Percentiles rank a stretch among this genome's conserved stretches.
Conservation (phyloP, 345 rosid species). For the Acer saccharum region DNA sequence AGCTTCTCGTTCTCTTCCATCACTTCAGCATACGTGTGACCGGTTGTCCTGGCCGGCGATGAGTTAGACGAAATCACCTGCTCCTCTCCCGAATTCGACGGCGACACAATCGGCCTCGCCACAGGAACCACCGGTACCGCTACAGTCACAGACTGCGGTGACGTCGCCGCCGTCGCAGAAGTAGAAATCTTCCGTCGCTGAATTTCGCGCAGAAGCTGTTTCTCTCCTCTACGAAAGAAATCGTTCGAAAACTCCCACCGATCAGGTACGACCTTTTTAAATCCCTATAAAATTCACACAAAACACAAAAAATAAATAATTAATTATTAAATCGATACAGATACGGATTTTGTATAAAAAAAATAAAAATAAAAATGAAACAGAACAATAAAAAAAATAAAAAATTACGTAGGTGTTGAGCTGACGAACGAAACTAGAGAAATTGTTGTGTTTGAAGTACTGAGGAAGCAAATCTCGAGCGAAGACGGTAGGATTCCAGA, state of each 20-base stretch:
- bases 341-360: too few species aligned
- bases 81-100: conserved; percentile 63
- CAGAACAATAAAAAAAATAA: too few species aligned
- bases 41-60: conserved; percentile 31
- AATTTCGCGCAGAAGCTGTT: conserved; percentile 67
- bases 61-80: conserved; percentile 60
- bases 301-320: not conserved
- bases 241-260: conserved; percentile 97
- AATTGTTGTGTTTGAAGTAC: conserved; percentile 86
- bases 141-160: conserved; percentile 9
- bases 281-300: conserved; percentile 51
- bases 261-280: conserved; percentile 81
- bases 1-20: conserved; percentile 78
- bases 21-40: conserved; percentile 46
- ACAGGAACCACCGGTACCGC: conserved; percentile 32
- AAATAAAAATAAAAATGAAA: too few species aligned
- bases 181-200: conserved; percentile 70
- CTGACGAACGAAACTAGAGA: conserved; percentile 95
- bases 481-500: conserved; percentile 85
- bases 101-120: conserved; percentile 41
- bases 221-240: conserved; percentile 71
- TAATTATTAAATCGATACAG: not conserved
- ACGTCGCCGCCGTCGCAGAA: conserved; percentile 7
- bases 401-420: conserved; percentile 77
- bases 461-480: conserved; percentile 85